Percentiles rank a stretch among this genome's conserved stretches.
phyloP scores from a whole-genome alignment of 768 basidiomycete species.

The Lyophyllum decastes region DNA sequence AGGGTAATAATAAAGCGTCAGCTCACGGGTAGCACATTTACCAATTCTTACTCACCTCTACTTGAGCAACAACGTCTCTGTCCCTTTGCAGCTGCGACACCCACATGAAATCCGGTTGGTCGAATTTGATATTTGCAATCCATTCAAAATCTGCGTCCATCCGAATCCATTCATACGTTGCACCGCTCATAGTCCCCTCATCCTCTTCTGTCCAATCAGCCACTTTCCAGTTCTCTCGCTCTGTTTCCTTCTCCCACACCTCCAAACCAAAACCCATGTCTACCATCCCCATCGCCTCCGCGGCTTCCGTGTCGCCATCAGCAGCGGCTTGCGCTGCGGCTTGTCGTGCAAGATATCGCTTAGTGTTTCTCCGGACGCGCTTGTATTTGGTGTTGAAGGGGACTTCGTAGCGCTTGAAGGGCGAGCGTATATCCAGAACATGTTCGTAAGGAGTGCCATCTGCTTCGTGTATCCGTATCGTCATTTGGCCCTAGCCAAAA shows the following conservation, averaged over 20 bases:
- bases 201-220: conserved; percentile 98
- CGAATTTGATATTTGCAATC: conserved; percentile 91
- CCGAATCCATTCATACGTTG: conserved; percentile 99
- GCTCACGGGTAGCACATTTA: not conserved
- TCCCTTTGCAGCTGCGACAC: conserved; percentile 94
- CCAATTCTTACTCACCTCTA: conserved; percentile 68
- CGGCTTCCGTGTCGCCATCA: conserved; percentile 88
- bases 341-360: conserved; percentile 92
- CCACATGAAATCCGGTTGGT: conserved; percentile 99
- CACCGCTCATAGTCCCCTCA: conserved; percentile 89
- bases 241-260: conserved; percentile 94
- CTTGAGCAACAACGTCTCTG: conserved; percentile 93
- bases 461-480: conserved; percentile 97
- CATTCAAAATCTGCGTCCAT: conserved; percentile 99
- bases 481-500: conserved; percentile 83
- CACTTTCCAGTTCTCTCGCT: conserved; percentile 93
- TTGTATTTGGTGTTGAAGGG: conserved; percentile 99
- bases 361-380: conserved; percentile 92
- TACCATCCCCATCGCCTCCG: conserved; percentile 90
- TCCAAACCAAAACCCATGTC: conserved; percentile 94
- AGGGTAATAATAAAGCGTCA: not conserved
- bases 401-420: conserved; percentile 94
- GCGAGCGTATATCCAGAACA: conserved; percentile 84
- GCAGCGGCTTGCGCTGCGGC: conserved; percentile 92
- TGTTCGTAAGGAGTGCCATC: conserved; percentile 99